Percentiles rank a stretch among this genome's conserved stretches.
Evolutionary conservation across 179 eudicot genomes (phyloP).

Genomic region (Beta corolliflora): DNA sequence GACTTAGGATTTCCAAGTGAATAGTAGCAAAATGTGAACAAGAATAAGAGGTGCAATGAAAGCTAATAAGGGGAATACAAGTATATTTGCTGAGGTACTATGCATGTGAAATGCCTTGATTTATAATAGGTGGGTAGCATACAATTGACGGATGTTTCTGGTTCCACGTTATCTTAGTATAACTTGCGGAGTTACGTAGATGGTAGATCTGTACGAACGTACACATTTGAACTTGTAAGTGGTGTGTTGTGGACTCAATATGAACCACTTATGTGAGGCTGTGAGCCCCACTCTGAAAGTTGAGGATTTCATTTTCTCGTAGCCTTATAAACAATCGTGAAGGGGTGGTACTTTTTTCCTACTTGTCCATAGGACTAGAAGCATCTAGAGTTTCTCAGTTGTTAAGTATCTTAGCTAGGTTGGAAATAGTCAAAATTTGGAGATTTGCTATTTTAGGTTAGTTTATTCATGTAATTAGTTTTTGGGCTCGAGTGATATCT

Average conservation of each 20-base stretch:
- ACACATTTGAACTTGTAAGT: slow-evolving; percentile 2
- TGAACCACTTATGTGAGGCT: not conserved
- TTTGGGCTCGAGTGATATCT: too few relatives aligned
- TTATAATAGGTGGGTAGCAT: slow-evolving; percentile 6
- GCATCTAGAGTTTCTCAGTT: not conserved
- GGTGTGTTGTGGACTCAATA: slow-evolving; percentile 10
- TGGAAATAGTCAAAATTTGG: too few relatives aligned
- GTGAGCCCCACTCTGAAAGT: not conserved
- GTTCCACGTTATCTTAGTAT: slow-evolving; percentile 21
- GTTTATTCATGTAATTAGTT: too few relatives aligned
- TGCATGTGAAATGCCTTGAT: not conserved
- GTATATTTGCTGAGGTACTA: not conserved
- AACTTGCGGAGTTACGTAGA: slow-evolving; percentile 35
- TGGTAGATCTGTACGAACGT: slow-evolving; percentile 15
- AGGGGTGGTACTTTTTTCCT: not conserved
- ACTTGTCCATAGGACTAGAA: not conserved
- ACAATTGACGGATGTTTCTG: not conserved
- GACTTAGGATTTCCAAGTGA: not conserved
- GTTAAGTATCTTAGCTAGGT: too few relatives aligned
- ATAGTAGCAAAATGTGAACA: not conserved
- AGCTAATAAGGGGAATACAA: not conserved
- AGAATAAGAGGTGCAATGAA: not conserved
- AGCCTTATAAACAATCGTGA: not conserved
- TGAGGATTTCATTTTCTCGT: not conserved
- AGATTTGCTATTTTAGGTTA: too few relatives aligned